A percentile compares a stretch with the other conserved stretches of the same genome.
phyloP scores from a whole-genome alignment of 257 asterid genomes.

The Solanum neorickii region DNA sequence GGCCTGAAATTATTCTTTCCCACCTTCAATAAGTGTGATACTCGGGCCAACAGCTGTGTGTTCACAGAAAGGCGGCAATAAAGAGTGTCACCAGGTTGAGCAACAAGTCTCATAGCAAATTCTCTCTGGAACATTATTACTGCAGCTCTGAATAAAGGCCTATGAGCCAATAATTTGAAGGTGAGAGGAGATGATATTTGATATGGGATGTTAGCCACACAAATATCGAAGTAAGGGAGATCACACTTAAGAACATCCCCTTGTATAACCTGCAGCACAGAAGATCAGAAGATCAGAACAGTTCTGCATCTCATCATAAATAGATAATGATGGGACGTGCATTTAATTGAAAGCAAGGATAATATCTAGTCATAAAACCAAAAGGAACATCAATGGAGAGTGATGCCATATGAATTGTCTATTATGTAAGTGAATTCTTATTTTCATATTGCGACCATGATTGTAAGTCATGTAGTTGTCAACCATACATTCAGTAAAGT shows the following conservation, averaged over 20 bases:
- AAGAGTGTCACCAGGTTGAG: slow-evolving; percentile 84
- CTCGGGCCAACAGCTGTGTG: slow-evolving; percentile 71
- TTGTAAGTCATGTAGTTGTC: neutral
- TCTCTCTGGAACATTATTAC: slow-evolving; percentile 94
- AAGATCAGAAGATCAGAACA: neutral
- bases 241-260: slow-evolving; percentile 92
- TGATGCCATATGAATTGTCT: neutral
- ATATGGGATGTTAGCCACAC: slow-evolving; percentile 93
- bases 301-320: neutral
- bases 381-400: neutral
- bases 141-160: slow-evolving; percentile 88
- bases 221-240: slow-evolving; percentile 88
- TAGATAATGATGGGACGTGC: neutral
- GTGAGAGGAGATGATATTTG: slow-evolving; percentile 95
- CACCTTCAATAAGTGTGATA: slow-evolving; percentile 78
- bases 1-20: slow-evolving; percentile 96
- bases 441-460: neutral
- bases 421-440: neutral
- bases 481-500: neutral
- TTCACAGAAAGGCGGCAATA: slow-evolving; percentile 95
- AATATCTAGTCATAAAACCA: neutral
- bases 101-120: slow-evolving; percentile 94
- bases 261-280: slow-evolving; percentile 59
- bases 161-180: slow-evolving; percentile 72
- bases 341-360: neutral